phyloP scores from a whole-genome alignment of 768 basidiomycete genomes.

The Psilocybe cubensis region DNA sequence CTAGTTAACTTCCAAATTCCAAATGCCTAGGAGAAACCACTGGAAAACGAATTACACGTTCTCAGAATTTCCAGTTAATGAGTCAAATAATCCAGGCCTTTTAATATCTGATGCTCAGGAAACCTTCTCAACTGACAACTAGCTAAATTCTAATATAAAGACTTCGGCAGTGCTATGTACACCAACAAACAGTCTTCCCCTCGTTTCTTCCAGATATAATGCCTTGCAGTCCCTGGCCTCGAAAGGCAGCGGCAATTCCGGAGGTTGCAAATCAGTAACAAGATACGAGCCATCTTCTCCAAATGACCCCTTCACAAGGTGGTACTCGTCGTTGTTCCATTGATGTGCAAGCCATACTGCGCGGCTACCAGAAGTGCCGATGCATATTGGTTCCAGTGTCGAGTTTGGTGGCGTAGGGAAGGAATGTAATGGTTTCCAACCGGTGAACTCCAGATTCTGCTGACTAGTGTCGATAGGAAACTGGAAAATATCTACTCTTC shows the following conservation, averaged over 20 bases:
- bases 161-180: constrained; percentile 58
- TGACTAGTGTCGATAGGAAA: constrained; percentile 20
- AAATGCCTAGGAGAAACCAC: too few species aligned
- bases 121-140: too few species aligned
- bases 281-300: constrained; percentile 20
- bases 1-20: too few species aligned
- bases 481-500: constrained; percentile 17
- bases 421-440: constrained; percentile 16
- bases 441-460: constrained; percentile 3
- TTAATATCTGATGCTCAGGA: too few species aligned
- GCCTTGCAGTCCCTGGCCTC: constrained; percentile 46
- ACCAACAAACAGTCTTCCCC: constrained; percentile 53
- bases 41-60: too few species aligned
- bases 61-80: too few species aligned
- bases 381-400: constrained; percentile 34
- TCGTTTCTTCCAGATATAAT: constrained; percentile 59
- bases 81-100: too few species aligned
- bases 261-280: constrained; percentile 45
- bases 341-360: constrained; percentile 58
- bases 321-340: constrained; percentile 51
- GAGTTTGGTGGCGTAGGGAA: constrained; percentile 28
- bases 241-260: constrained; percentile 55
- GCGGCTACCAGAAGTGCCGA: constrained; percentile 47
- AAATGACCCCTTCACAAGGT: constrained; percentile 56
- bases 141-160: constrained; percentile 45